Base-by-base conservation (phyloP, 805 yeast species). In the Grigorovia transvaalensis region DNA sequence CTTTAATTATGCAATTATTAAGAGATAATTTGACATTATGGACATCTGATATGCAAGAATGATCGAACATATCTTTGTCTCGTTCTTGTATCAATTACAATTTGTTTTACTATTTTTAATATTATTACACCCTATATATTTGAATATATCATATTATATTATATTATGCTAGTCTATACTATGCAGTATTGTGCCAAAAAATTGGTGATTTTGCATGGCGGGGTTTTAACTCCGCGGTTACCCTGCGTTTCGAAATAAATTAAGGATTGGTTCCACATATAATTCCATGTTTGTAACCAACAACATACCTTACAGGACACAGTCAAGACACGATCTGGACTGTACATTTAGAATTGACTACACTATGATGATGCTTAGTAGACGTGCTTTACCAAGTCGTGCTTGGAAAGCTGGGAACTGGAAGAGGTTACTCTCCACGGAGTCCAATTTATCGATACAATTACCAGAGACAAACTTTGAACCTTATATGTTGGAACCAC, bases 11-110 rank as follows among this genome's bases (percentile, higher is more conserved):
- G 99, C 98, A 93, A 82, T 83, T 93, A 72, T 83, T 93, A 72
- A 86, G 97, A 78, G 98, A 93, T 76, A 91, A 91, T 82, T 79
- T 91, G 77, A 91, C 98, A 60, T 82, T 91, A 77, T 91, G 99
- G 99, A 89, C 96, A 61, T 82, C 87, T 49, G 96, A 88, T 70
- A 85, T 88, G 84, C 84, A 90, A 50, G 91, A 86, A 72, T 83
- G 89, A 13, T 33, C 15, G 38, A 33, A 33, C 6, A 33, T 33
- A 11, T 33, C 9, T 30, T 13, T 33, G 13, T 47, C 7, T 9
- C 13, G 1, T 30, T 29, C 23, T n/a, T 35, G 50, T 13, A 27
- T n/a, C 27, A 15, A 38, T 13, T 13, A 17, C 35, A 35, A 17
- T n/a, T 30, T 18, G 17, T 20, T 30, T 35, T 38, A 23, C n/a